A percentile compares a stretch with the other conserved stretches of the same genome.
phyloP scores from a whole-genome alignment of 768 basidiomycete genomes.

The Cystobasidium ongulense region DNA sequence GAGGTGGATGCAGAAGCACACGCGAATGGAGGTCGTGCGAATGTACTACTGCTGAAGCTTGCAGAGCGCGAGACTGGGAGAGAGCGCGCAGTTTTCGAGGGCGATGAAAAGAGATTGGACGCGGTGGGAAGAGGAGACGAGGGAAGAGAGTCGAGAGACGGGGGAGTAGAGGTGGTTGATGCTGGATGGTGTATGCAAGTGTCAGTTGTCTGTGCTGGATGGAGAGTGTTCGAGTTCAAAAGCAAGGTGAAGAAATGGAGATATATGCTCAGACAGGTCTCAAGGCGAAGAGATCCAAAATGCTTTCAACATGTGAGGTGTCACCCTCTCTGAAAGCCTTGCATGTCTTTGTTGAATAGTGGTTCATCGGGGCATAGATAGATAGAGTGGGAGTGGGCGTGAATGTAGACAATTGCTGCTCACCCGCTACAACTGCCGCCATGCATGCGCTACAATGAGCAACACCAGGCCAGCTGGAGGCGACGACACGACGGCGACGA shows the following conservation, averaged over 20 bases:
- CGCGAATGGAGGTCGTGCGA: background rate
- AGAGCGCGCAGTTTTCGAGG: background rate
- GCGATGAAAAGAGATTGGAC: background rate
- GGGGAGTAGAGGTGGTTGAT: background rate
- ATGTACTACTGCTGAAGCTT: background rate
- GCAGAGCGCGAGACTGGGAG: background rate
- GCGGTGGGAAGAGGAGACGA: background rate
- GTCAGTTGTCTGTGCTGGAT: background rate
- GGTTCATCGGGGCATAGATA: slow-evolving; percentile 1
- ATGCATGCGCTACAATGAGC: background rate
- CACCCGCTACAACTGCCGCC: background rate
- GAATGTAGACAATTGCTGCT: background rate
- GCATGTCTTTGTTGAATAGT: slow-evolving; percentile 25
- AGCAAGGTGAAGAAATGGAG: background rate
- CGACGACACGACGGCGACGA: background rate
- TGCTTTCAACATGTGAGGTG: background rate
- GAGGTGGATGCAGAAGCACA: background rate
- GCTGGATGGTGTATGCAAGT: background rate
- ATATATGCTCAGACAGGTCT: background rate
- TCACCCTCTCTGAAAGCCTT: slow-evolving; percentile 29
- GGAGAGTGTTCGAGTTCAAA: background rate
- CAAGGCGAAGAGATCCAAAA: slow-evolving; percentile 14
- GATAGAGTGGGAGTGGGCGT: background rate
- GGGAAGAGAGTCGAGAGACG: background rate
- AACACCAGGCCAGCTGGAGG: background rate